Base-by-base conservation (phyloP, 768 basidiomycete species). In the Lentinula detonsa region DNA sequence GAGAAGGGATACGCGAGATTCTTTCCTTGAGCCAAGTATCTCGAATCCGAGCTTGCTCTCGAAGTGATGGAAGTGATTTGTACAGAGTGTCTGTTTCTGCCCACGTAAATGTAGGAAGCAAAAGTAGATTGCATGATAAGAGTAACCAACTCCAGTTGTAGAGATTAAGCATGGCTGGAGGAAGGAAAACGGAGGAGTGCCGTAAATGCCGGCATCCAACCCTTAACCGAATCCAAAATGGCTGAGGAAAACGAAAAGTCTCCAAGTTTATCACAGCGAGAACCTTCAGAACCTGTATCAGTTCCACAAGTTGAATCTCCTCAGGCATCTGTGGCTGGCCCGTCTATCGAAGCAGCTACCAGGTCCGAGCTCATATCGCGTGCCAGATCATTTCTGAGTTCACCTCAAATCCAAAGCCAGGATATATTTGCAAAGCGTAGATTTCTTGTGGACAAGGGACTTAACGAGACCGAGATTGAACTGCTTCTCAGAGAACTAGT, bases 391-490 rank as follows among this genome's bases (percentile, higher is more conserved):
- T 92, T 93, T 69, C 75, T 93, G 15, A 70, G 71, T 10, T 89
- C 90, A 2, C 84, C 87, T 3, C 85, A 88, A 66, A 78, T 89
- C 21, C 76, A 78, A 11, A 71, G 80, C 50, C 85, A 90, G 64
- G 85, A 88, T 65, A 42, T 70, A 0, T 59, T 69, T 1, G 78
- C 82, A 2, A 90, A 90, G 67, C 81, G 84, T 7, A 72, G 73
- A 55, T 93, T 93, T 63, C 79, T 93, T 11, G 67, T 67, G 0
- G 88, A 90, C 65, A 92, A 91, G 66, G 91, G 90, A 1, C 73
- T 93, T 31, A 76, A 74, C n/a, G 78, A 80, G 4, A 56, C 50
- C 9, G 91, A 93, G 68, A 81, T 91, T 45, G 80, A 85, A 50
- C 70, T 69, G 0, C 73, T 92, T 18, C 69, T 91, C 49, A 78